Evolutionary conservation across 2,329 filamentous ascomycete species (phyloP).

Genomic region (Acephala macrosclerotiorum): DNA sequence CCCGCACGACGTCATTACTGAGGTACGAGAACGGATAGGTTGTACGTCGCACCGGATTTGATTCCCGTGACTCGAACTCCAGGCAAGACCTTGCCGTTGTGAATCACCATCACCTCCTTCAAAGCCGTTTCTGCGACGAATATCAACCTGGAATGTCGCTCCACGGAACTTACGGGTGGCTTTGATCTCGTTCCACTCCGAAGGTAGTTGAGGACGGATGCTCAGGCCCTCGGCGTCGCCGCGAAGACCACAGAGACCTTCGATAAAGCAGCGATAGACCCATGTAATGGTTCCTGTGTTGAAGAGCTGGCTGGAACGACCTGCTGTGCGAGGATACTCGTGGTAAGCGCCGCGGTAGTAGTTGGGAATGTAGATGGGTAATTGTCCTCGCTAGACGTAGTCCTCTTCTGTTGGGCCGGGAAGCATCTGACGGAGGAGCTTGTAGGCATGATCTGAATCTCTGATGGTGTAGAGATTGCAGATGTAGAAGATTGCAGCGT

Average conservation of each 20-base stretch:
- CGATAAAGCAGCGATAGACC: conserved; percentile 62
- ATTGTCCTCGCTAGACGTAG: conserved; percentile 59
- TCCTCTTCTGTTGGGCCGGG: conserved; percentile 60
- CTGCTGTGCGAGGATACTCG: conserved; percentile 58
- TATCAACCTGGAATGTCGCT: conserved; percentile 50
- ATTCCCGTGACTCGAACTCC: conserved; percentile 52
- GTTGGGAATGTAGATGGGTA: conserved; percentile 65
- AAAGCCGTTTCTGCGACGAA: not conserved
- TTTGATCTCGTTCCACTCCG: conserved; percentile 55
- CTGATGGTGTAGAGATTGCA: conserved; percentile 60
- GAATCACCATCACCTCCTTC: conserved; percentile 47
- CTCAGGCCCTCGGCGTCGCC: conserved; percentile 56
- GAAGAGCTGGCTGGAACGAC: conserved; percentile 63
- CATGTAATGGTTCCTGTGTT: conserved; percentile 65
- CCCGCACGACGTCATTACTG: not conserved
- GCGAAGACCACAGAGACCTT: conserved; percentile 60
- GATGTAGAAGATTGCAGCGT: conserved; percentile 62
- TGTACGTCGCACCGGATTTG: conserved; percentile 52
- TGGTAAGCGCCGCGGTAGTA: conserved; percentile 62
- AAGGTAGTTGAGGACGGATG: conserved; percentile 59
- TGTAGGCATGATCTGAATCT: conserved; percentile 58
- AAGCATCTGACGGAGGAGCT: conserved; percentile 59
- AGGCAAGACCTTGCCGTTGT: conserved; percentile 49
- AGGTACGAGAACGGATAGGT: conserved; percentile 49
- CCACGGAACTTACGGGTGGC: conserved; percentile 58